These are phyloP conservation scores for Breviolum minutum DNA, from an alignment of 73 alveolate species.

Conservation along the genomic window DNA sequence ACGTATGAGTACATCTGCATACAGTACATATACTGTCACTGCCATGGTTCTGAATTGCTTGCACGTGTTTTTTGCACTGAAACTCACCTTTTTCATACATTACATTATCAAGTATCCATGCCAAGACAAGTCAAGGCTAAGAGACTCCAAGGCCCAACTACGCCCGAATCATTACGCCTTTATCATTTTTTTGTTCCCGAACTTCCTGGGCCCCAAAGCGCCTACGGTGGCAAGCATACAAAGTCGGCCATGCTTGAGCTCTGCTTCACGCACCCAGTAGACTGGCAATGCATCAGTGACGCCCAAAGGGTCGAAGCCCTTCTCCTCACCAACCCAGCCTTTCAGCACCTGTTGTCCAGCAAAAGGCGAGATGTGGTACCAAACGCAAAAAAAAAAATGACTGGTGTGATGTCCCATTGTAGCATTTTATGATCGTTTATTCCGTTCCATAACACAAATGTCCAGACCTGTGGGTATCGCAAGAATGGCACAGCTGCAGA, in stretches of 20 bases:
- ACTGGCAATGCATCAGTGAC: conserved; percentile 72
- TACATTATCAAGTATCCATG: too few relatives aligned
- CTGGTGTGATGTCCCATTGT: background rate
- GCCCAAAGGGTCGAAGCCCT: conserved; percentile 95
- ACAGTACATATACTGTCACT: background rate
- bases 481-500: conserved; percentile 78
- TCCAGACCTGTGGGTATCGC: conserved; percentile 36
- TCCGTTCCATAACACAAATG: background rate
- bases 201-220: background rate
- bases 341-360: conserved; percentile 52
- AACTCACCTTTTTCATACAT: too few relatives aligned
- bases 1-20: background rate
- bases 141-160: too few relatives aligned
- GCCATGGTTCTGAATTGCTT: too few relatives aligned
- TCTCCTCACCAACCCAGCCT: conserved; percentile 95
- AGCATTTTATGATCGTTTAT: too few relatives aligned
- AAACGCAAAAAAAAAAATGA: background rate
- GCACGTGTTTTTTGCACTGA: too few relatives aligned
- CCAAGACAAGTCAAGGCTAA: too few relatives aligned
- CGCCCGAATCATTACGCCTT: too few relatives aligned
- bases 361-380: background rate
- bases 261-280: conserved; percentile 95
- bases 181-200: background rate
- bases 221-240: conserved; percentile 67
- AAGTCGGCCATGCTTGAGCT: conserved; percentile 84